Conservation (phyloP, 495 filamentous ascomycete species). For the Jackrogersella multiformis region DNA sequence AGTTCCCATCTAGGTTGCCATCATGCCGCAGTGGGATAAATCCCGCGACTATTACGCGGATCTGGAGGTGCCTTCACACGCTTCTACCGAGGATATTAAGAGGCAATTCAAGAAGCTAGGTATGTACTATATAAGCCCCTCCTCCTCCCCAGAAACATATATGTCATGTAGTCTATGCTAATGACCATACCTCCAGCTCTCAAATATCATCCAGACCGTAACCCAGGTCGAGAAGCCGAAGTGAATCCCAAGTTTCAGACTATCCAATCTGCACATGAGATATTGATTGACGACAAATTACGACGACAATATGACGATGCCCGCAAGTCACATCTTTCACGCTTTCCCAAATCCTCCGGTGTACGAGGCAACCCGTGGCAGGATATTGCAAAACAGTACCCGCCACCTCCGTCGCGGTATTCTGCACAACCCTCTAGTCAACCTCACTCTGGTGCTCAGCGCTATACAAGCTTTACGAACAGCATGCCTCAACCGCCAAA, state of each 20-base stretch:
- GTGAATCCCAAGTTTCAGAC: constrained; percentile 82
- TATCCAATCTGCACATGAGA: constrained; percentile 86
- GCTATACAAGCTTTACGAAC: constrained; percentile 61
- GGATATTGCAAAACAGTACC: constrained; percentile 55
- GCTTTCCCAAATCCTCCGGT: constrained; percentile 54
- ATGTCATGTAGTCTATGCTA: constrained; percentile 5
- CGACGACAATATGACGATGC: constrained; percentile 81
- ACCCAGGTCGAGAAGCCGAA: constrained; percentile 81
- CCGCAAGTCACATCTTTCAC: constrained; percentile 52
- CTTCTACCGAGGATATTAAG: constrained; percentile 77
- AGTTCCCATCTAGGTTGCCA: constrained; percentile 42
- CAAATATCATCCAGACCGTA: constrained; percentile 88
- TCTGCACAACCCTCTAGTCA: constrained; percentile 44
- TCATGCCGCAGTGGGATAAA: constrained; percentile 79
- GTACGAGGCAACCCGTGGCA: constrained; percentile 64
- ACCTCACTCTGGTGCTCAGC: constrained; percentile 63
- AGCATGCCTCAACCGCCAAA: constrained; percentile 55
- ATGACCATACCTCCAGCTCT: constrained; percentile 63
- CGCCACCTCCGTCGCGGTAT: constrained; percentile 58
- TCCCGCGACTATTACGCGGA: constrained; percentile 87
- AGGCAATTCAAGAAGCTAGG: constrained; percentile 87
- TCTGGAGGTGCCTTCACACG: constrained; percentile 71
- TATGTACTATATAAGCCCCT: constrained; percentile 43
- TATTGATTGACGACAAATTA: constrained; percentile 73
- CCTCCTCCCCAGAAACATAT: neutral